phyloP scores from a whole-genome alignment of 73 alveolate species.

The Paramecium bursaria region DNA sequence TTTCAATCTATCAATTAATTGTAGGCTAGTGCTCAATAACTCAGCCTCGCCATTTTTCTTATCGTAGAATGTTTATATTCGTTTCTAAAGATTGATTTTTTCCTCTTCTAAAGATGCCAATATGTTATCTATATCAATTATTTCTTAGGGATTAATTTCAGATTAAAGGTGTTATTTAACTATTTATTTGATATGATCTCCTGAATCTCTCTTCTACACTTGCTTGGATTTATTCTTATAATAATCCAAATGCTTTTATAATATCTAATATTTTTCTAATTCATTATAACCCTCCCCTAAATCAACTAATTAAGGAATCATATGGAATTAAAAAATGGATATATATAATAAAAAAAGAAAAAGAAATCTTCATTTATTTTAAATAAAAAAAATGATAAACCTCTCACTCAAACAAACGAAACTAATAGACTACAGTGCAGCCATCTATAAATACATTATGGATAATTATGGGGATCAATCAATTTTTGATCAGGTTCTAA shows the following conservation, averaged over 20 bases:
- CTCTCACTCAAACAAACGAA: slow-evolving; percentile 47
- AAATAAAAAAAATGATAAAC: slow-evolving; percentile 20
- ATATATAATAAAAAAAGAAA: neutral
- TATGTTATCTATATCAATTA: neutral
- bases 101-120: slow-evolving; percentile 37
- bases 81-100: neutral
- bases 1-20: slow-evolving; percentile 43
- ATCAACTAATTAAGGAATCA: slow-evolving; percentile 55
- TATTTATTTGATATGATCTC: neutral
- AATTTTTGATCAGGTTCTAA: slow-evolving; percentile 3
- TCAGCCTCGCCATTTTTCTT: slow-evolving; percentile 29
- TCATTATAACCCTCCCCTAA: slow-evolving; percentile 51
- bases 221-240: neutral
- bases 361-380: neutral
- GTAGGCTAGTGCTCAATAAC: neutral
- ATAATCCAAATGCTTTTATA: slow-evolving; percentile 40
- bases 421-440: slow-evolving; percentile 1
- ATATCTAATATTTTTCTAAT: slow-evolving; percentile 19
- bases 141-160: slow-evolving; percentile 8
- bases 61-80: slow-evolving; percentile 5
- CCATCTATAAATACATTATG: neutral
- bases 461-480: neutral
- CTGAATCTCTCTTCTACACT: neutral
- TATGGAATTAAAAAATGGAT: neutral
- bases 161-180: slow-evolving; percentile 24